Base-by-base conservation (phyloP, 2,329 filamentous ascomycete genomes). In the Exophiala phaeomuriformis region DNA sequence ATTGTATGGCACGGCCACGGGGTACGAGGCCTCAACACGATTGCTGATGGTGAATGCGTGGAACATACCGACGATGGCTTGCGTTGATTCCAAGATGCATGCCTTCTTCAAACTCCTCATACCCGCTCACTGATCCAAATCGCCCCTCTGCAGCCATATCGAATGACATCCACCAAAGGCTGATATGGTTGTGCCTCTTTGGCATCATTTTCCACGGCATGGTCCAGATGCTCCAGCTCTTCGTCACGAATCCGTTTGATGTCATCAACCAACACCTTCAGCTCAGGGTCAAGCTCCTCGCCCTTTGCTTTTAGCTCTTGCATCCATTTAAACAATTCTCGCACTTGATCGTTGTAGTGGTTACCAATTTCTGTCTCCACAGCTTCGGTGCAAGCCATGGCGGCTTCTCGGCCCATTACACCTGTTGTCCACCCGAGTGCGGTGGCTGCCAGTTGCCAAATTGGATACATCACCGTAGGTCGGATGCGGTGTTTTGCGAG, bases 361-460 rank as follows among this genome's bases (percentile, higher is more conserved):
- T 83, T 83, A 2, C 93, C 93, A 59, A 98, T 98, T 75, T 97
- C 93, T 4, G 91, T 98, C 77, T 98, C 93, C 1, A 98, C 91
- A 1, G 93, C 93, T 72, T 98, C 93, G 0, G 93, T 97, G 68
- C 93, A 98, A 8, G 93, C 93, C 93, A 98, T 98, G 35, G 93
- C 91, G 1, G 91, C 90, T 72, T 97, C 90, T 46, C 89, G 81
- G 0, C 93, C 90, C 78, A 98, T 79, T 40, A 93, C 72, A 0
- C 87, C 93, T 0, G 93, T 98, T 3, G 81, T 79, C 90, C 93
- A 96, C 12, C 93, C 93, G 5, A 98, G 72, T 0, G 85, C 81
- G 0, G 86, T 85, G 1, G 93, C 88, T 7, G 90, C 82, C 5
- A 83, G 76, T 41, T 85, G 82, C 93, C 93, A 98, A 2, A 96